Evolutionary conservation across 2,329 filamentous ascomycete species (phyloP), one percentile per base, ranked within the genome.

Genomic region (Beauveria bassiana): DNA sequence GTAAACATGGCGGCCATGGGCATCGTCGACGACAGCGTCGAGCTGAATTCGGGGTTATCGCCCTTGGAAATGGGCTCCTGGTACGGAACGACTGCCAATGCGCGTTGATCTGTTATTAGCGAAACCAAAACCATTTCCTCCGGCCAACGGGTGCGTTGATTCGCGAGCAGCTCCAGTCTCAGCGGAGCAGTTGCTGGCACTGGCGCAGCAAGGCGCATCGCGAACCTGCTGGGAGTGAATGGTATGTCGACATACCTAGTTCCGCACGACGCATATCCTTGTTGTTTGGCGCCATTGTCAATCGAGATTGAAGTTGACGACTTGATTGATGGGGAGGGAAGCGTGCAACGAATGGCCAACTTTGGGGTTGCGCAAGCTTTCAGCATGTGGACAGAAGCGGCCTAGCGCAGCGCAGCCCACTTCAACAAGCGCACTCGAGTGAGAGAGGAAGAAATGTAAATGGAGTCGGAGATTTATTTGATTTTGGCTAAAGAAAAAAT

Each of bases 1-100:
- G 89, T 95, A 73, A 96, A 95, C 82, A 96, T 96, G 65, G 93
- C 93, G 62, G 91, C 92, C 93, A 97, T 97, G 63, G 93, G 93
- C 71, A 98, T 80, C 42, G 93, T 96, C 71, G 88, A 93, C 31
- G 82, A 79, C 61, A 87, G 70, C 31, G 81, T 91, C 75, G 89
- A 88, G 59, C 85, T 80, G 74, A 96, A 83, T 71, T 96, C 92
- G 66, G 83, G 78, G 65, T 79, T 69, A 22, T 84, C 82, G 70
- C 81, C 83, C 69, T 87, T 86, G 68, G 84, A 79, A 54, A 81
- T 79, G 49, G 91, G 91, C 68, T 89, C 88, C 75, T 91, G 86
- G 75, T 95, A 97, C 64, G 93, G 93, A 68, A 97, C 90, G 72
- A 93, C 93, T 97, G 24, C 56, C 31, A 51, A 59, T 5, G 52